phyloP scores from a whole-genome alignment of 2,329 filamentous ascomycete genomes.

The Trichothecium sympodiale region DNA sequence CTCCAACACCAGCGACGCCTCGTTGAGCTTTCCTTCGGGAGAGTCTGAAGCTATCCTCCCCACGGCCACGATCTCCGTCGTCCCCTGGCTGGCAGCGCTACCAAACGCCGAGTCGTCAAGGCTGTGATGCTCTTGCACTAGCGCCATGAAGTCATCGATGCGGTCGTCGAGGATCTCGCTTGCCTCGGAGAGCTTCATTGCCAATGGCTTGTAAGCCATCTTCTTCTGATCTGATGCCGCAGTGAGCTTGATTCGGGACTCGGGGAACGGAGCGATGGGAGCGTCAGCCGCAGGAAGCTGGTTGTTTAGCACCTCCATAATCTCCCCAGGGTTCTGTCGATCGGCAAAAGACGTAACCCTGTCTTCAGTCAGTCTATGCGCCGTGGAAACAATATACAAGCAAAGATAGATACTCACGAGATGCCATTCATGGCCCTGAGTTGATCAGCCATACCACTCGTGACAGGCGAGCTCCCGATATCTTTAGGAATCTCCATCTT shows the following conservation, averaged over 20 bases:
- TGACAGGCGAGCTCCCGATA: conserved; percentile 21
- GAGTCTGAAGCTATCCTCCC: conserved; percentile 86
- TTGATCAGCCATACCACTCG: conserved; percentile 18
- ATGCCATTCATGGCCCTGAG: conserved; percentile 17
- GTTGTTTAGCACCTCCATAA: conserved; percentile 72
- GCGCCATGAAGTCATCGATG: conserved; percentile 77
- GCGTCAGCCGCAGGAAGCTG: conserved; percentile 57
- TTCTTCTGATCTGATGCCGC: conserved; percentile 85
- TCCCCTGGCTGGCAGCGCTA: conserved; percentile 75
- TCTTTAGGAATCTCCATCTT: conserved; percentile 16
- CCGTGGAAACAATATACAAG: too few species aligned
- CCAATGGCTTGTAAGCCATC: conserved; percentile 81
- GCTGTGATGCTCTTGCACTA: conserved; percentile 63
- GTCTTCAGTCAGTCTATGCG: background rate
- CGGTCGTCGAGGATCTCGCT: conserved; percentile 91
- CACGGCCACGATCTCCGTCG: conserved; percentile 77
- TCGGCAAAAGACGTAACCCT: conserved; percentile 50
- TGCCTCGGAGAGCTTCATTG: conserved; percentile 87
- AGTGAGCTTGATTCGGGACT: conserved; percentile 72
- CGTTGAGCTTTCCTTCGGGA: conserved; percentile 74
- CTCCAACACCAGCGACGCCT: conserved; percentile 77
- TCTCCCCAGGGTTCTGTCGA: conserved; percentile 67
- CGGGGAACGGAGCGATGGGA: conserved; percentile 59
- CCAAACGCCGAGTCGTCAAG: conserved; percentile 76
- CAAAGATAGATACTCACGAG: conserved; percentile 12